These are phyloP conservation scores for Sugiyamaella chiloensis DNA, from an alignment of 805 yeast genomes.

Conservation along the genomic window DNA sequence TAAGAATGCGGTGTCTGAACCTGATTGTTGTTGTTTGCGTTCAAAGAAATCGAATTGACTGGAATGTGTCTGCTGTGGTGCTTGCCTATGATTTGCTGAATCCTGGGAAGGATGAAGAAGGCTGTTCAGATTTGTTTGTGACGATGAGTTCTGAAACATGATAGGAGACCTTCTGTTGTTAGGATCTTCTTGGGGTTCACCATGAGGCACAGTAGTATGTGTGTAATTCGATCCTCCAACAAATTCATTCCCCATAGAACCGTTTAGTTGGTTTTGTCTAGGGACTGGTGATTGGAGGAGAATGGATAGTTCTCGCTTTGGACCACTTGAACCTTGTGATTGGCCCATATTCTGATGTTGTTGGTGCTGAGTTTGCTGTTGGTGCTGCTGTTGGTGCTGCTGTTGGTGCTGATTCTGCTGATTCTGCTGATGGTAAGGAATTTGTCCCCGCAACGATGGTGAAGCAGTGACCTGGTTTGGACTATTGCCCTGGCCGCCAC, in stretches of 20 bases:
- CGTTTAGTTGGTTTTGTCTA: not conserved
- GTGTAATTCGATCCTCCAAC: not conserved
- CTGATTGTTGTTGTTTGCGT: not conserved
- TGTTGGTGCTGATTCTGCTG: not conserved
- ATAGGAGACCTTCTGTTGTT: constrained; percentile 2
- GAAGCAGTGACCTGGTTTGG: not conserved
- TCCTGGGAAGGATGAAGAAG: not conserved
- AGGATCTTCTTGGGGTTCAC: not conserved
- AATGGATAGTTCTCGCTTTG: constrained; percentile 2
- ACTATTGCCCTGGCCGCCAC: not conserved
- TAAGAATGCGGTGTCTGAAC: not conserved
- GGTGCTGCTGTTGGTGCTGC: constrained; percentile 8
- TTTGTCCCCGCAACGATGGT: no score
- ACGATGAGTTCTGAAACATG: not conserved
- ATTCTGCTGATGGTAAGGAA: not conserved
- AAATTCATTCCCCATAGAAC: not conserved
- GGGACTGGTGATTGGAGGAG: constrained; percentile 5
- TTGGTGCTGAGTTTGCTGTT: constrained; percentile 6
- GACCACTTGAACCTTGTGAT: not conserved
- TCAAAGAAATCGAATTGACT: constrained; percentile 4
- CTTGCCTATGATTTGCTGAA: not conserved
- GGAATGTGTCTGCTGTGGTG: not conserved
- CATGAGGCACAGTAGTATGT: not conserved
- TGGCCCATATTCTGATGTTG: constrained; percentile 11
- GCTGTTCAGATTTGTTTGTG: not conserved